Evolutionary conservation across 371 early-diverging fungal species (phyloP), one percentile per base, ranked within the genome.

Genomic region (Rhizopus sp.): DNA sequence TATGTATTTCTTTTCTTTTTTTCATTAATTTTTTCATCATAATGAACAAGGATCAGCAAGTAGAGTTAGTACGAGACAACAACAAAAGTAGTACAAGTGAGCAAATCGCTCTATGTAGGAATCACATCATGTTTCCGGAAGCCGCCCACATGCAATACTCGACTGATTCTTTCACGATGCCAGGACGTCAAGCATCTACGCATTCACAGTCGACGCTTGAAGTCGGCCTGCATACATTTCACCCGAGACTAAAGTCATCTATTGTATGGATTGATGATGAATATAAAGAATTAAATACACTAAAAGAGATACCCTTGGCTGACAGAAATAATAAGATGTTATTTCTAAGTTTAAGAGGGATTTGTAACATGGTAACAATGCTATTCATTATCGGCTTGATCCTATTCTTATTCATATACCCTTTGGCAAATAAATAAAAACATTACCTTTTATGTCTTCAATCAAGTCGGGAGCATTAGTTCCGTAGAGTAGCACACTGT

Each of bases 221-320:
- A 7, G 10, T 23, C 4, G 46, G 46, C 8, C 17, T 46, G 4
- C 46, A 46, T 12, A 46, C 46, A 16, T 46, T 46, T 46, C 46
- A 46, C 30, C 46, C 46, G 12, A 17, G 42, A 0, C 31, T 42
- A 23, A 59, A 59, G 37, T 68, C 68, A 32, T 63, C 54, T 29
- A 68, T 58, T 58, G 54, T 63, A 17, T 63, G 64, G 64, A 58
- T 63, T 35, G 59, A 63, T 53, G 64, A 63, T 39, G 57, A 63
- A n/a, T 58, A 54, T 23, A 58, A 59, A 31, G 37, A 53, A 41
- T 13, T 60, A 15, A 37, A 52, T 7, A 57, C 31, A 5, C 32
- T 57, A 41, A 40, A 51, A 10, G 38, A 53, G 23, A 6, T 53
- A n/a, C 29, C 23, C 2, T 23, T 23, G n/a, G 10, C 37, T 29